These are phyloP conservation scores for Lignosus rhinocerotis DNA, from an alignment of 1,284 basidiomycete genomes.

Conservation along the genomic window DNA sequence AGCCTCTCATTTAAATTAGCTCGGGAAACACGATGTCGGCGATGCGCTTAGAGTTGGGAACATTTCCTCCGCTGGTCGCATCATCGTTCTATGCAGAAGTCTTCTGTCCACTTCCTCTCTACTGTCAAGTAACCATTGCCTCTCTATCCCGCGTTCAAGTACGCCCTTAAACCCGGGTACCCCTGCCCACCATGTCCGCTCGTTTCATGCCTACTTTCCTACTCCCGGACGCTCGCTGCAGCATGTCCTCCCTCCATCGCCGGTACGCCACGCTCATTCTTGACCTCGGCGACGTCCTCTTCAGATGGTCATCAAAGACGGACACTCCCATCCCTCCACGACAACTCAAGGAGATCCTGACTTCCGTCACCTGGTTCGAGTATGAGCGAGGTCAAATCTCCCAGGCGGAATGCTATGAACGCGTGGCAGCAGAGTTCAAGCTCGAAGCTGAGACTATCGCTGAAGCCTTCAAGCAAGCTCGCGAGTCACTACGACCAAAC, in stretches of 20 bases:
- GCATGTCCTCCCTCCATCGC: slow-evolving; percentile 23
- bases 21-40: slow-evolving; percentile 13
- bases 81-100: slow-evolving; percentile 9
- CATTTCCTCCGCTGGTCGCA: slow-evolving; percentile 4
- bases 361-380: slow-evolving; percentile 52
- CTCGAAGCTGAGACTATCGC: slow-evolving; percentile 42
- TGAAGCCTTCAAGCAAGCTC: slow-evolving; percentile 45
- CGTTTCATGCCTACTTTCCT: slow-evolving; percentile 7
- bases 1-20: neutral
- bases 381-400: slow-evolving; percentile 53
- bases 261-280: slow-evolving; percentile 41
- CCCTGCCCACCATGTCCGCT: slow-evolving; percentile 8
- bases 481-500: slow-evolving; percentile 46
- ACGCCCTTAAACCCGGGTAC: slow-evolving; percentile 5
- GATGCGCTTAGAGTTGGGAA: slow-evolving; percentile 14
- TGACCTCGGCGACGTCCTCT: slow-evolving; percentile 59
- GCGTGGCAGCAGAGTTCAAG: slow-evolving; percentile 42
- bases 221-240: slow-evolving; percentile 6
- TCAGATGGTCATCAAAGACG: slow-evolving; percentile 54
- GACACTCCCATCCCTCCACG: slow-evolving; percentile 47
- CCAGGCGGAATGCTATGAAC: slow-evolving; percentile 48
- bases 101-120: slow-evolving; percentile 15
- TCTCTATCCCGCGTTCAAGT: neutral
- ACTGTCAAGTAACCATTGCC: slow-evolving; percentile 7
- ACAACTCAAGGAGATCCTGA: slow-evolving; percentile 45